A percentile compares a stretch with the other conserved stretches of the same genome.
Conservation (phyloP, 257 asterid genomes). For the Primulina eburnea region DNA sequence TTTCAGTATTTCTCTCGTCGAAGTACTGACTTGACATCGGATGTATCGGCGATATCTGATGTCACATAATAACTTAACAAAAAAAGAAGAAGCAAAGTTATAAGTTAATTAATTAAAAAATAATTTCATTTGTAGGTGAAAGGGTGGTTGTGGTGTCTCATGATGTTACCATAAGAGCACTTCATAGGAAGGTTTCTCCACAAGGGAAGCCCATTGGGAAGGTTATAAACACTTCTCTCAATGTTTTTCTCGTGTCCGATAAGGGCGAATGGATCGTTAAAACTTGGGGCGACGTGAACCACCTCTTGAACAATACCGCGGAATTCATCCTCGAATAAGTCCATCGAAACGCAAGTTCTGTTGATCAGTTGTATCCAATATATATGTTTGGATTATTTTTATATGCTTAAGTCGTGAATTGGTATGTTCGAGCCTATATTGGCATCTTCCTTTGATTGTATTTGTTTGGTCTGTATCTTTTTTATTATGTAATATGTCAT, state of each 20-base stretch:
- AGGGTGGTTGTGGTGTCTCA: slow-evolving; percentile 80
- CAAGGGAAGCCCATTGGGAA: slow-evolving; percentile 40
- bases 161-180: slow-evolving; percentile 77
- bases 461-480: background rate
- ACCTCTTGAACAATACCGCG: slow-evolving; percentile 33
- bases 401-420: background rate
- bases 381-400: background rate
- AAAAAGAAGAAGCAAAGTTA: too few species aligned
- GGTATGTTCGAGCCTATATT: background rate
- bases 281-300: slow-evolving; percentile 77
- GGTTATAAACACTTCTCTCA: slow-evolving; percentile 66
- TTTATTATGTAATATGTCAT: background rate
- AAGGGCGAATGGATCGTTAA: slow-evolving; percentile 62
- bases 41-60: too few species aligned
- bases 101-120: too few species aligned
- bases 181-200: slow-evolving; percentile 59
- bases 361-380: background rate
- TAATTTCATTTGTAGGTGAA: slow-evolving; percentile 45
- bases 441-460: background rate
- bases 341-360: background rate
- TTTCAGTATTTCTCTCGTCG: slow-evolving; percentile 8
- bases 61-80: too few species aligned
- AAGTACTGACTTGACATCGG: slow-evolving; percentile 15
- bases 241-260: slow-evolving; percentile 54
- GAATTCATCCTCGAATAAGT: background rate